Evolutionary conservation across 179 eudicot genomes (phyloP).

Genomic region (Heliamphora pulchella): DNA sequence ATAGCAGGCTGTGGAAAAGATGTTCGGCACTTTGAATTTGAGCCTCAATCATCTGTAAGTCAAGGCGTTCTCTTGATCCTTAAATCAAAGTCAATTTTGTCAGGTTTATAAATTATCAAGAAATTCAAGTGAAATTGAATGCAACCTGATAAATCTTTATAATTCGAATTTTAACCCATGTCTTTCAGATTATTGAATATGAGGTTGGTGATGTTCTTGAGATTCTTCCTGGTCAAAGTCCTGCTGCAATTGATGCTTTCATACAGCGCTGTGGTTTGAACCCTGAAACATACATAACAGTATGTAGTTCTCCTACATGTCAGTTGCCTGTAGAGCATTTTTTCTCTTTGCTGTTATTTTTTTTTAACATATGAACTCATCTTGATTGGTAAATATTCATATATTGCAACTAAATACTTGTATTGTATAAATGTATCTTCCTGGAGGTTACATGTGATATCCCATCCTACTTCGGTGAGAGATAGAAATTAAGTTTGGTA

Average conservation of each 20-base stretch:
- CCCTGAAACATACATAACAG: constrained; percentile 74
- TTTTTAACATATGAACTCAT: neutral
- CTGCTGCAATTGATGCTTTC: constrained; percentile 74
- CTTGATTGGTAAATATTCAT: neutral
- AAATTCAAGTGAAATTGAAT: neutral
- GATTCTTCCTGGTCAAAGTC: constrained; percentile 78
- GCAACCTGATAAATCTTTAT: constrained; percentile 1
- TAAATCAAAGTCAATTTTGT: constrained; percentile 3
- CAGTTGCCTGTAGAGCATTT: constrained; percentile 4
- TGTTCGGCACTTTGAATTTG: constrained; percentile 87
- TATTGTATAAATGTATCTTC: neutral
- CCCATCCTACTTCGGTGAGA: no score
- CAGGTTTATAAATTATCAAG: neutral
- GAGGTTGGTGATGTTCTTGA: constrained; percentile 90
- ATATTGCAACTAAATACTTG: neutral
- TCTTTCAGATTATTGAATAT: constrained; percentile 45
- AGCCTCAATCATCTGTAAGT: constrained; percentile 67
- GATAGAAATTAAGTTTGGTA: no score
- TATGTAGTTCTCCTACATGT: constrained; percentile 29
- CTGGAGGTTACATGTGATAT: neutral
- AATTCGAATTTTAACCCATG: constrained; percentile 7
- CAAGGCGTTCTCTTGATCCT: constrained; percentile 4
- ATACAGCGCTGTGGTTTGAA: constrained; percentile 70
- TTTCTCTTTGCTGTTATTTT: neutral
- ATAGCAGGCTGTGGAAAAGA: constrained; percentile 57